Conservation (phyloP, 352 stramenopile species). For the Pythium pyrilobum region DNA sequence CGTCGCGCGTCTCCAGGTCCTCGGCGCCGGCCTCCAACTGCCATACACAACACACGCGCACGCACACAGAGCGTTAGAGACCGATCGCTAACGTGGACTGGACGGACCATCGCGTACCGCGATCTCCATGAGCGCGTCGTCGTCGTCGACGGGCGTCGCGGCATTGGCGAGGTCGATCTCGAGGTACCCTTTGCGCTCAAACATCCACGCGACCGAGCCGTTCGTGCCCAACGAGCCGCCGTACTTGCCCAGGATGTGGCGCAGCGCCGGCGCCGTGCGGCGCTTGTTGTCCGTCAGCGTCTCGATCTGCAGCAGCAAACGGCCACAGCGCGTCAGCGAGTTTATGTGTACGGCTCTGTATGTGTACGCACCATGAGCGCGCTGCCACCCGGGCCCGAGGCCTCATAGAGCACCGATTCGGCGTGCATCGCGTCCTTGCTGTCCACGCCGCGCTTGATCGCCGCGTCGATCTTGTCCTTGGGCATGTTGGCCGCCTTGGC, state of each 20-base stretch:
- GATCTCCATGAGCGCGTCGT: conserved; percentile 67
- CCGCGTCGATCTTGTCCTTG: conserved; percentile 79
- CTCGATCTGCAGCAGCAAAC: conserved; percentile 50
- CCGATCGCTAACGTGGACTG: no score
- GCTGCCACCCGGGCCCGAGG: conserved; percentile 59
- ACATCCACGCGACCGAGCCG: conserved; percentile 82
- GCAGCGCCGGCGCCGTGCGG: conserved; percentile 71
- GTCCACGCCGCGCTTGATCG: conserved; percentile 78
- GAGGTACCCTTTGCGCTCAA: conserved; percentile 79
- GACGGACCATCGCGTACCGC: no score
- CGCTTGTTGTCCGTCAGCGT: conserved; percentile 83
- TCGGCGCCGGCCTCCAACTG: conserved; percentile 71
- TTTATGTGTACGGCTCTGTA: not conserved
- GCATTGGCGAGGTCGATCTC: conserved; percentile 46
- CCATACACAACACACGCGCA: no score
- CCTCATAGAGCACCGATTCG: conserved; percentile 77
- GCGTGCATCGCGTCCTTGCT: conserved; percentile 70
- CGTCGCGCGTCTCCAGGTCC: conserved; percentile 59
- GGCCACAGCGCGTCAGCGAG: not conserved
- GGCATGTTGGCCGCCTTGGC: conserved; percentile 81
- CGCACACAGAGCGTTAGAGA: no score
- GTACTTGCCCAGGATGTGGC: conserved; percentile 70
- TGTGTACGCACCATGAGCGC: conserved; percentile 50
- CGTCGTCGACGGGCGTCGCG: conserved; percentile 38
- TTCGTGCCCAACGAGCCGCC: conserved; percentile 62